phyloP scores from a whole-genome alignment of 2,329 filamentous ascomycete species.

The Cladophialophora carrionii region DNA sequence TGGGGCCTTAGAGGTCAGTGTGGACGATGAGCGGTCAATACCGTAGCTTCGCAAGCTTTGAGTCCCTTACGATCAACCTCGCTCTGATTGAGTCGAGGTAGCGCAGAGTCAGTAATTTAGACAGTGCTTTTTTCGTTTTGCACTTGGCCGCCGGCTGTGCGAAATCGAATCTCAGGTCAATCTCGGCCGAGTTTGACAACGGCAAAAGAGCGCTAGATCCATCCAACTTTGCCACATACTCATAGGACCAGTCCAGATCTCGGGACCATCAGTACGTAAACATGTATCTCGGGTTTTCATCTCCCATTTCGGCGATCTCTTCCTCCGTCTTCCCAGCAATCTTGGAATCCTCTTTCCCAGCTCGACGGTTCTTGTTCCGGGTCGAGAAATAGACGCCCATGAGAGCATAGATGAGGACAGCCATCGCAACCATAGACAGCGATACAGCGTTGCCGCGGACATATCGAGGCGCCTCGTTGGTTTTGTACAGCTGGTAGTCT shows the following conservation, averaged over 20 bases:
- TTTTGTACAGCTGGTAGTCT: conserved; percentile 43
- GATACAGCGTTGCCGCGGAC: conserved; percentile 65
- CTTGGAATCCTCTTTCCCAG: conserved; percentile 46
- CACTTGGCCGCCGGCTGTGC: neutral
- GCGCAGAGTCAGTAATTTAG: neutral
- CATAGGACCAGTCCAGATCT: neutral
- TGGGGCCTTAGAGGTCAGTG: too few species aligned
- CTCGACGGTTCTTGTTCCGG: conserved; percentile 50
- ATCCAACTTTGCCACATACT: neutral
- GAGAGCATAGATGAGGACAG: conserved; percentile 57
- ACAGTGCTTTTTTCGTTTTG: neutral
- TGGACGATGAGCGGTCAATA: neutral
- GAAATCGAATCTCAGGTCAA: neutral
- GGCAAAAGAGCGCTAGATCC: neutral
- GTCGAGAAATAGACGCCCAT: conserved; percentile 59
- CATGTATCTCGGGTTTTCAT: conserved; percentile 45
- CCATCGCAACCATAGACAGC: conserved; percentile 60
- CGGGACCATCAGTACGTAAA: conserved; percentile 44
- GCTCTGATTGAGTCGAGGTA: neutral
- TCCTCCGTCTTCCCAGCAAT: conserved; percentile 48
- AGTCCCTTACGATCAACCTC: neutral
- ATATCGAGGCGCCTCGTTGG: conserved; percentile 60
- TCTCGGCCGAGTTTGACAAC: neutral
- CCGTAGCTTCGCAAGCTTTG: neutral
- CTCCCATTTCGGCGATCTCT: conserved; percentile 50